Conservation (phyloP, 2,329 filamentous ascomycete genomes). For the Nigrospora osmanthi region DNA sequence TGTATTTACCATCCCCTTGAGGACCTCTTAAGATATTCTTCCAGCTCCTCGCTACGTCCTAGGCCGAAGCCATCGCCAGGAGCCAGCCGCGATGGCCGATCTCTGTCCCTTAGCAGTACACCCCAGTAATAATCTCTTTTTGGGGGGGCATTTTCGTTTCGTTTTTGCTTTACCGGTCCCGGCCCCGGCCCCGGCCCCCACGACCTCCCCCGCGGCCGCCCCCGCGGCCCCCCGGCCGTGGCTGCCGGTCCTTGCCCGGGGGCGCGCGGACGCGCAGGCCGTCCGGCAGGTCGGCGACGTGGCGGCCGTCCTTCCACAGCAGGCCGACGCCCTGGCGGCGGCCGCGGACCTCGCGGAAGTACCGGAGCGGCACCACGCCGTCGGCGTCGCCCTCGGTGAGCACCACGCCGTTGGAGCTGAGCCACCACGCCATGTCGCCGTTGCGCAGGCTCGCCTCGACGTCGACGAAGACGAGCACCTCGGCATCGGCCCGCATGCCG, state of each 20-base stretch:
- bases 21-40: too few relatives aligned
- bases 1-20: too few relatives aligned
- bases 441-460: conserved; percentile 56
- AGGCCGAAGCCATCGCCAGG: too few relatives aligned
- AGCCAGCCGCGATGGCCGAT: too few relatives aligned
- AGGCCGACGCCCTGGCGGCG: conserved; percentile 51
- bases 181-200: conserved; percentile 12
- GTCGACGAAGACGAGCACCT: conserved; percentile 73
- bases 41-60: too few relatives aligned
- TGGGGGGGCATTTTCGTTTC: too few relatives aligned
- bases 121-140: too few relatives aligned
- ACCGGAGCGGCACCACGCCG: conserved; percentile 56
- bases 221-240: conserved; percentile 24
- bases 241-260: conserved; percentile 34
- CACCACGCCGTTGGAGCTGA: conserved; percentile 71
- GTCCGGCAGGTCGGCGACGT: conserved; percentile 58
- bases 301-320: conserved; percentile 63
- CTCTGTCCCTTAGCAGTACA: too few relatives aligned
- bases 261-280: conserved; percentile 42
- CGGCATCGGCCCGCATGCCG: conserved; percentile 72
- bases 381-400: conserved; percentile 52
- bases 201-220: conserved; percentile 28
- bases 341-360: conserved; percentile 65
- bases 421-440: conserved; percentile 61
- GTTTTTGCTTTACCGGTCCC: neutral